Conservation (phyloP, 2,329 filamentous ascomycete species). For the Aspergillus pseudoviridinutans region DNA sequence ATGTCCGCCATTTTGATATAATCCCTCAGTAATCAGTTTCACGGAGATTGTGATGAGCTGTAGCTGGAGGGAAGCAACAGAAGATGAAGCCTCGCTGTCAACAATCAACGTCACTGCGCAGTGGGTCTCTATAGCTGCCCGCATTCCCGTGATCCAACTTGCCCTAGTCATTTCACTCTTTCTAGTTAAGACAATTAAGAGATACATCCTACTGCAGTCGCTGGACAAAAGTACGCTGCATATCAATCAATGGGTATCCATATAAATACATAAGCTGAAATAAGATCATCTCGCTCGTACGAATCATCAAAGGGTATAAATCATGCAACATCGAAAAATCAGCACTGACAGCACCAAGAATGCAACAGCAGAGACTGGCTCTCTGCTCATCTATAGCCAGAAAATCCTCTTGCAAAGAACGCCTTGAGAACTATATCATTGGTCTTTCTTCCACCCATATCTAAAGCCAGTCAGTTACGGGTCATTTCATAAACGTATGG, state of each 20-base stretch:
- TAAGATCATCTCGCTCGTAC: neutral
- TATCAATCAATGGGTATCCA: neutral
- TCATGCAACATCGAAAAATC: neutral
- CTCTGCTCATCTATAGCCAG: neutral
- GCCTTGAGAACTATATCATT: slow-evolving; percentile 19
- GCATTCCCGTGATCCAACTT: neutral
- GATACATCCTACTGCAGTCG: too few relatives aligned
- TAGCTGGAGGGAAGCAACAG: neutral
- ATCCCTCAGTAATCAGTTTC: neutral
- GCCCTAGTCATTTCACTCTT: neutral
- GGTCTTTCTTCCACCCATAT: slow-evolving; percentile 41
- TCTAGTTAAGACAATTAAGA: too few relatives aligned
- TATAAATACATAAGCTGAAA: neutral
- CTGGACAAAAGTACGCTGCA: neutral
- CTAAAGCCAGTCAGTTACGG: slow-evolving; percentile 22
- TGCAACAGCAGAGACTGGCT: neutral
- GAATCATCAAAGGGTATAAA: neutral
- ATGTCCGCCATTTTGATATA: slow-evolving; percentile 37
- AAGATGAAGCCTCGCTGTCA: neutral
- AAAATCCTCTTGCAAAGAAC: slow-evolving; percentile 16
- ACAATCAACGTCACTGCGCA: neutral
- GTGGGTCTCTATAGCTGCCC: neutral
- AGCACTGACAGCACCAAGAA: neutral
- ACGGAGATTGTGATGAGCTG: slow-evolving; percentile 4
- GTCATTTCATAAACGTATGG: neutral